Percentiles rank a stretch among this genome's conserved stretches.
Evolutionary conservation across 306 rosid species (phyloP).

Genomic region (Myrica gale): DNA sequence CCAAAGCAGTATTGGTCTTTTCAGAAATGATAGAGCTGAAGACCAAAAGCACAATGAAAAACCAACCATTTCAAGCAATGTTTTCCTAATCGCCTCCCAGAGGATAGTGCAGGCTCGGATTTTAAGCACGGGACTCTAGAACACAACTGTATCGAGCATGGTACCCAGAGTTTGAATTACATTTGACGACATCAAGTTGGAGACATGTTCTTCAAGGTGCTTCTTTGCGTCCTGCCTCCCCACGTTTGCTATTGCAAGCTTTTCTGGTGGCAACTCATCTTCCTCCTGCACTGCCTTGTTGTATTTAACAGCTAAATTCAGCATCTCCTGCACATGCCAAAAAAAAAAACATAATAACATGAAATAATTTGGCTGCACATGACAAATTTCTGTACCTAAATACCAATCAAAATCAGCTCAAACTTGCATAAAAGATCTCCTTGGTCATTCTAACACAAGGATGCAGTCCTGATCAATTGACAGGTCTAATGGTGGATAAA

Average conservation of each 20-base stretch:
- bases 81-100: conserved; percentile 1
- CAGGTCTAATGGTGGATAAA: neutral
- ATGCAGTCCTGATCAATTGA: neutral
- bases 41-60: neutral
- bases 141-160: conserved; percentile 92
- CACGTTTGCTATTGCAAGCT: conserved; percentile 87
- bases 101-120: neutral
- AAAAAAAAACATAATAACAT: neutral
- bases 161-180: conserved; percentile 89
- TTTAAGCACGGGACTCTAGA: conserved; percentile 33
- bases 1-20: neutral
- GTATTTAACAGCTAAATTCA: conserved; percentile 66
- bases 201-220: conserved; percentile 91
- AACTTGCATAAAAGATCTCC: neutral
- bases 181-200: conserved; percentile 94
- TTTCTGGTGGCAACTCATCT: conserved; percentile 85
- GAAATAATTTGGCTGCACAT: neutral
- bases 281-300: conserved; percentile 97
- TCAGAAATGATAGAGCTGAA: neutral
- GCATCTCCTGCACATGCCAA: conserved; percentile 71
- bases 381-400: neutral
- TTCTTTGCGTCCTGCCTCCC: conserved; percentile 97
- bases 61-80: neutral
- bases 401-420: neutral
- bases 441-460: neutral